Percentiles rank a stretch among this genome's conserved stretches.
Conservation (phyloP, 306 rosid species). For the Rosa multiflora region DNA sequence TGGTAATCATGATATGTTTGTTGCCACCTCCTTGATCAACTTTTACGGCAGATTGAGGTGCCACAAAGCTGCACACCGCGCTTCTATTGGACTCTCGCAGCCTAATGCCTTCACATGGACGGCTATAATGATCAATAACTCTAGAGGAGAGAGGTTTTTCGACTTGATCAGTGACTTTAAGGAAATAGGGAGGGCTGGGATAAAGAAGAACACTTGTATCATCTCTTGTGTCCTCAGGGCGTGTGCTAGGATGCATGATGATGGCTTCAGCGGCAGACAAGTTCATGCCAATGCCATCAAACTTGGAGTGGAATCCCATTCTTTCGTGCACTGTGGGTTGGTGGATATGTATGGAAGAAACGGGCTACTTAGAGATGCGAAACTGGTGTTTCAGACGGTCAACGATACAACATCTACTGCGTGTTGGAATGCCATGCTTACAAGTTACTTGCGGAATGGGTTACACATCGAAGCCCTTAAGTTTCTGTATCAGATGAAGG, state of each 20-base stretch:
- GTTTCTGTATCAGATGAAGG: not conserved
- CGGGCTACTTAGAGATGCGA: not conserved
- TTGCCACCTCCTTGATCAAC: not conserved
- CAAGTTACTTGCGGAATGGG: constrained; percentile 1
- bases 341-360: not conserved
- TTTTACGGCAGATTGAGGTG: not conserved
- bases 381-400: not conserved
- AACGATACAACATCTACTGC: not conserved
- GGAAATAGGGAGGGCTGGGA: not conserved
- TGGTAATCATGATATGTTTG: not conserved
- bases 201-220: not conserved
- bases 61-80: not conserved
- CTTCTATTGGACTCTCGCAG: not conserved
- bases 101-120: not conserved
- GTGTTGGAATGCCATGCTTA: constrained; percentile 10
- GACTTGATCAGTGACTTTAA: not conserved
- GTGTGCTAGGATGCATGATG: not conserved
- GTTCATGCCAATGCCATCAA: constrained; percentile 6
- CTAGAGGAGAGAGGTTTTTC: not conserved
- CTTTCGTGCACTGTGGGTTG: not conserved
- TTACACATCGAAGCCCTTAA: not conserved
- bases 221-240: constrained; percentile 1
- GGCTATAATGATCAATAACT: not conserved
- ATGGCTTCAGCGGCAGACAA: not conserved
- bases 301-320: not conserved